Evolutionary conservation across 345 rosid species (phyloP).

Genomic region (Eucalyptus marginata): DNA sequence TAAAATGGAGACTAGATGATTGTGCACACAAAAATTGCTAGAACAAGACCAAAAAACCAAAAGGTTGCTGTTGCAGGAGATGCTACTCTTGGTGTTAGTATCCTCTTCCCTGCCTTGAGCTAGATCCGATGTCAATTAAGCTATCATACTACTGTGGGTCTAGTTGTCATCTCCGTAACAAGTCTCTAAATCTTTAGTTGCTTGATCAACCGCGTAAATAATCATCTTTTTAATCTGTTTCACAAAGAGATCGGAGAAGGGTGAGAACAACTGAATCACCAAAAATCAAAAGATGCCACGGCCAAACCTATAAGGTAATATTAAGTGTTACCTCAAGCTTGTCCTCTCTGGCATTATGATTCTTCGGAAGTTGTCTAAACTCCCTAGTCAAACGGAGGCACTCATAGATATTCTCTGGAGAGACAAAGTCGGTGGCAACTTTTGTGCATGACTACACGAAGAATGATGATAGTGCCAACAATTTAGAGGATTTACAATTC

Average conservation of each 20-base stretch:
- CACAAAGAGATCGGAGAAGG: background rate
- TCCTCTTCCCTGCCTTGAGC: background rate
- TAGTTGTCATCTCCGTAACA: background rate
- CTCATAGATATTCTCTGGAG: conserved; percentile 66
- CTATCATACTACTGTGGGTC: background rate
- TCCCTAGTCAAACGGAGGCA: conserved; percentile 59
- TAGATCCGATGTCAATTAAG: background rate
- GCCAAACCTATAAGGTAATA: background rate
- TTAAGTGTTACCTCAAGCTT: conserved; percentile 61
- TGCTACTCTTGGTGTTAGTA: background rate
- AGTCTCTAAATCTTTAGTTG: background rate
- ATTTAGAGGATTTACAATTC: background rate
- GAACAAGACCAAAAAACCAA: no score
- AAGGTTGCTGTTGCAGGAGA: no score
- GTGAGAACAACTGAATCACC: background rate
- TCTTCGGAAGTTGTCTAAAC: conserved; percentile 68
- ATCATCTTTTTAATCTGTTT: conserved; percentile 78
- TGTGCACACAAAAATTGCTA: no score
- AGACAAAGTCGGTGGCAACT: conserved; percentile 86
- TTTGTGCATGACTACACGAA: conserved; percentile 69
- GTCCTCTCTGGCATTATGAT: conserved; percentile 41
- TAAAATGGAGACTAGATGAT: no score
- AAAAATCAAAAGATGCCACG: background rate
- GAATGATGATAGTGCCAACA: background rate
- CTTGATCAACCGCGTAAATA: conserved; percentile 39